Evolutionary conservation across 2,329 filamentous ascomycete species (phyloP), one percentile per base, ranked within the genome.

Genomic region (Pseudocercospora fuligena): DNA sequence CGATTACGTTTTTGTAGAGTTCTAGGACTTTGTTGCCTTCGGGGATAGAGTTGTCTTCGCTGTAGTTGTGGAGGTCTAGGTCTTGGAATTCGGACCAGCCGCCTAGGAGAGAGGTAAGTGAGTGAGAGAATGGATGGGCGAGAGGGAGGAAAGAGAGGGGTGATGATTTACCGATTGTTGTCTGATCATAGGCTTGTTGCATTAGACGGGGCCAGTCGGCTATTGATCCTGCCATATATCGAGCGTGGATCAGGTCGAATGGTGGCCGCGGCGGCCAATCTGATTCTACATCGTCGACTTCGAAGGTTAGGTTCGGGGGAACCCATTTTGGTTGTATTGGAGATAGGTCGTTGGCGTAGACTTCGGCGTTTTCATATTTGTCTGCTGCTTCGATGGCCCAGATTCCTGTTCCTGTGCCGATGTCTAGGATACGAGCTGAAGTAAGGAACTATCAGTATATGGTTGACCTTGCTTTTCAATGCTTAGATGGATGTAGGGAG

Each of bases 211-310:
- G 60, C 82, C 82, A 84, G 69, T 84, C 81, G 1, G 78, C 75
- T n/a, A 84, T 79, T 62, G 77, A 80, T 7, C 82, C 82, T 62
- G 80, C 81, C 29, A 84, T 72, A 59, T 80, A 57, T 16, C 82
- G 80, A 16, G 82, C 73, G 69, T 85, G 82, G 54, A 84, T 79
- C 65, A 81, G 77, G 65, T 82, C 80, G 65, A 82, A 81, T 66
- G 73, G 70, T 8, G 53, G 53, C n/a, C 53, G 53, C 19, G 53
- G 53, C 19, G 53, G 53, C 53, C 53, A 57, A 23, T 57, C 53
- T 1, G 53, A 68, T 60, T 70, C 67, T 19, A 65, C 57, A 57
- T 74, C 71, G 62, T 70, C 68, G 51, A 76, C 68, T 19, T 73
- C 61, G 62, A 75, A 76, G 19, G 67, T 54, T 5, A 70, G 54